A percentile compares a stretch with the other conserved stretches of the same genome.
These are phyloP conservation scores for Hanseniaspora mollemarum DNA, from an alignment of 805 yeast species.

Conservation along the genomic window DNA sequence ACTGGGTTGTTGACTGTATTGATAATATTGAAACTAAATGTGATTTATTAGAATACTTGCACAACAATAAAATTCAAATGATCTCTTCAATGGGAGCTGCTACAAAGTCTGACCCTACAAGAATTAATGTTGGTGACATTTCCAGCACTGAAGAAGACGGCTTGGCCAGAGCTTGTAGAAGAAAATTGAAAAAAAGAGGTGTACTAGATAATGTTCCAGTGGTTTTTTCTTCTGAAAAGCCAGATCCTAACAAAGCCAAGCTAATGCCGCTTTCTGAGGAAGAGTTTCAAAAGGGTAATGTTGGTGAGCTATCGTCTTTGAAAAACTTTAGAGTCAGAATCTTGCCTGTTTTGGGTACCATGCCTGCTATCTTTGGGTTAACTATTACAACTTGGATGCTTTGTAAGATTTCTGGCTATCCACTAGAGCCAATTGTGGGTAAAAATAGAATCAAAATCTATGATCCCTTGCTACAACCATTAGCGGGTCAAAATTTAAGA, in stretches of 20 bases:
- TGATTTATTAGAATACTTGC: conserved; percentile 67
- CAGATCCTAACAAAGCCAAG: conserved; percentile 87
- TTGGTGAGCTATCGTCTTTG: conserved; percentile 76
- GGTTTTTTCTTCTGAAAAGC: conserved; percentile 89
- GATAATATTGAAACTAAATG: conserved; percentile 96
- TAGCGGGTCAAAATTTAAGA: conserved; percentile 80
- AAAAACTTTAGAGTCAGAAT: conserved; percentile 88
- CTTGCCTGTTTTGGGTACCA: conserved; percentile 88
- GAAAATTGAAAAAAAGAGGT: conserved; percentile 71
- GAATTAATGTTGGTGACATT: conserved; percentile 80
- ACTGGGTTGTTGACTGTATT: conserved; percentile 84
- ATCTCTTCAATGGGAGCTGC: conserved; percentile 96
- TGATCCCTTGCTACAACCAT: conserved; percentile 68
- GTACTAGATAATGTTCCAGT: conserved; percentile 67
- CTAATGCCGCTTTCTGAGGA: conserved; percentile 75
- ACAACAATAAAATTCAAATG: conserved; percentile 49
- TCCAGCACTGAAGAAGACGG: conserved; percentile 90
- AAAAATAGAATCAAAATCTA: conserved; percentile 76
- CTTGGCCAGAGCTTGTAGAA: conserved; percentile 72
- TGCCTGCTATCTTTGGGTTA: conserved; percentile 94
- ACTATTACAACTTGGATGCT: conserved; percentile 76
- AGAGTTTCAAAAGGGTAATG: conserved; percentile 68
- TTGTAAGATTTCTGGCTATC: conserved; percentile 74
- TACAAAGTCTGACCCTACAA: conserved; percentile 86
- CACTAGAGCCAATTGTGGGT: conserved; percentile 82